Base-by-base conservation (phyloP, 2,329 filamentous ascomycete genomes). In the Helotiales sp. region DNA sequence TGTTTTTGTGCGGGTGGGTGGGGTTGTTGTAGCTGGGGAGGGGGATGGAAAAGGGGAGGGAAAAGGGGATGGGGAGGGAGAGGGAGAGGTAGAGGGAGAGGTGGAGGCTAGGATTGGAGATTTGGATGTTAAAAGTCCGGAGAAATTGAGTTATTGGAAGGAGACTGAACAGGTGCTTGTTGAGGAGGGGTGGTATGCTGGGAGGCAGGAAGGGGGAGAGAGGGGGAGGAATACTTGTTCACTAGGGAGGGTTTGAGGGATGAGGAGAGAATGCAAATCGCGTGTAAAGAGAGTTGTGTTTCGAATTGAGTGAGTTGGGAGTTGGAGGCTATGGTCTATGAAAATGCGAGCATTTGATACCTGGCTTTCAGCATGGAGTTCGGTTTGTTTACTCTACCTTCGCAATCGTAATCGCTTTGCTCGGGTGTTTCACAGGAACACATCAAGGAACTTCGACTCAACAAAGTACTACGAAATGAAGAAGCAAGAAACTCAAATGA, bases 81-180 rank as follows among this genome's bases (percentile, higher is more conserved):
- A 34, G 28, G n/a, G 8, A 26, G 32, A 24, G 30, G 75, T 78
- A 50, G 72, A 70, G 7, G 67, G 73, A 0, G 69, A 72, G 6
- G 63, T 88, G 6, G 82, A 86, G 64, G 83, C 87, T 50, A 87
- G 90, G 63, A 83, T 96, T 10, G 91, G 90, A 1, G 92, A 96
- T 75, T 83, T 95, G 50, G 92, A 96, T 78, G 85, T 91, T 74
- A 96, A 96, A 80, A 89, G 89, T 65, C 84, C 86, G 8, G 80
- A 80, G 0, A 94, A 95, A 77, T 82, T 88, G 64, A 82, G 82
- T 52, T 90, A 91, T 74, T 96, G 92, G 92, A 83, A 83, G 67
- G 79, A 81, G 17, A 84, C 86, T 52, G 92, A 96, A 78, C 78
- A 79, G 61, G 81, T 83, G 26, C 80, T 95, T 65, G 86, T 91